Percentiles rank a stretch among this genome's conserved stretches.
These are phyloP conservation scores for Talaromyces stipitatus DNA, from an alignment of 495 filamentous ascomycete genomes.

Conservation along the genomic window DNA sequence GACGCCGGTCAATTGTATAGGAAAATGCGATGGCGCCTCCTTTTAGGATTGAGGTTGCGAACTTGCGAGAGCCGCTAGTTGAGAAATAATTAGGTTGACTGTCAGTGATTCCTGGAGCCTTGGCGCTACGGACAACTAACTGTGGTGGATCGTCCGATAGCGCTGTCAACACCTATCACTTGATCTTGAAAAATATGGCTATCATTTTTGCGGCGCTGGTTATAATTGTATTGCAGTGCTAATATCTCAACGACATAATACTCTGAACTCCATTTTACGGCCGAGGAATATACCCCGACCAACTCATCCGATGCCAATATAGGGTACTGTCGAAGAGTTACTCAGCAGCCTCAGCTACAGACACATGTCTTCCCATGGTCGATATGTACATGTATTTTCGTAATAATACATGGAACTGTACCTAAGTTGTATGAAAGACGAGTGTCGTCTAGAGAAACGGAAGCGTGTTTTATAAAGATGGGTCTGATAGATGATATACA, in stretches of 20 bases:
- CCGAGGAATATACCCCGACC: no score
- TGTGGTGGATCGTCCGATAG: not conserved
- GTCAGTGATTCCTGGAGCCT: not conserved
- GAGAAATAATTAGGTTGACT: not conserved
- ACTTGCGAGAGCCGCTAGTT: not conserved
- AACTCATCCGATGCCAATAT: no score
- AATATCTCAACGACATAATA: no score
- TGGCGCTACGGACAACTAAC: not conserved
- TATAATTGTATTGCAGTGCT: no score
- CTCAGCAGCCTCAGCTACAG: no score
- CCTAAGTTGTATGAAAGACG: not conserved
- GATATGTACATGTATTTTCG: not conserved
- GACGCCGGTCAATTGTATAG: not conserved
- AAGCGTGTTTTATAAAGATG: constrained; percentile 1
- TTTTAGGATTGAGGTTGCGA: not conserved
- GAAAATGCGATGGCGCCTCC: not conserved
- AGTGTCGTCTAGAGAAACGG: not conserved
- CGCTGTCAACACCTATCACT: not conserved
- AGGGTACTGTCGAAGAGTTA: no score
- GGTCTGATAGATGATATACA: constrained; percentile 6
- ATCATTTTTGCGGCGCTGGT: no score
- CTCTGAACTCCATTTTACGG: no score
- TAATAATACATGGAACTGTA: no score
- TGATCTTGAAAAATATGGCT: no score
- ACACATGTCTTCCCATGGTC: not conserved